A percentile compares a stretch with the other conserved stretches of the same genome.
Evolutionary conservation across 495 filamentous ascomycete species (phyloP).

Genomic region (Podospora pseudocomata): DNA sequence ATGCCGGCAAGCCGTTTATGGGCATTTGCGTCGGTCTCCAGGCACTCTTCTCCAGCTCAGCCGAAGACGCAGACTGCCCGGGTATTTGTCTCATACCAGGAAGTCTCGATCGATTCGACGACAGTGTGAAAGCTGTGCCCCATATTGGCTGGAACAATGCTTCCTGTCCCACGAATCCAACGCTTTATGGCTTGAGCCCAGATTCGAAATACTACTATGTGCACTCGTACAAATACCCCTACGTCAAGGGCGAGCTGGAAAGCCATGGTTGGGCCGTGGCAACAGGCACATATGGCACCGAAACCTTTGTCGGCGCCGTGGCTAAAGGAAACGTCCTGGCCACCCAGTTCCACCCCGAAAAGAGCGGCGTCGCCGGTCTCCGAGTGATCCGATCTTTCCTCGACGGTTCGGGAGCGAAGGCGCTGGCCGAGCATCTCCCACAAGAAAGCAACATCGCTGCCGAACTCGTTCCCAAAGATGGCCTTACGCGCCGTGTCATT

Average conservation of each 20-base stretch:
- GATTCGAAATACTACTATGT: slow-evolving; percentile 97
- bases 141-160: slow-evolving; percentile 99
- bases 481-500: slow-evolving; percentile 84
- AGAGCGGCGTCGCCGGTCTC: slow-evolving; percentile 86
- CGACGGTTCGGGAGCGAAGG: slow-evolving; percentile 55
- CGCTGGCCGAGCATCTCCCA: slow-evolving; percentile 27
- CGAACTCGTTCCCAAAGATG: slow-evolving; percentile 41
- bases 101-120: slow-evolving; percentile 69
- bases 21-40: slow-evolving; percentile 95
- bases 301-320: slow-evolving; percentile 89
- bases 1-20: slow-evolving; percentile 91
- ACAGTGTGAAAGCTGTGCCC: slow-evolving; percentile 78
- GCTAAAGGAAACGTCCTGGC: slow-evolving; percentile 80
- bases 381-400: slow-evolving; percentile 81
- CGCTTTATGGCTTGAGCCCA: slow-evolving; percentile 70
- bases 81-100: slow-evolving; percentile 74
- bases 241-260: slow-evolving; percentile 66
- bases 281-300: slow-evolving; percentile 78
- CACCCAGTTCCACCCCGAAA: slow-evolving; percentile 97
- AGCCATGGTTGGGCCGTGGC: slow-evolving; percentile 82
- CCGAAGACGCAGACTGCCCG: slow-evolving; percentile 64
- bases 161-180: slow-evolving; percentile 43
- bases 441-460: slow-evolving; percentile 2
- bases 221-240: slow-evolving; percentile 85
- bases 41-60: slow-evolving; percentile 79